Evolutionary conservation across 345 rosid species (phyloP).

Genomic region (Eucalyptus camaldulensis): DNA sequence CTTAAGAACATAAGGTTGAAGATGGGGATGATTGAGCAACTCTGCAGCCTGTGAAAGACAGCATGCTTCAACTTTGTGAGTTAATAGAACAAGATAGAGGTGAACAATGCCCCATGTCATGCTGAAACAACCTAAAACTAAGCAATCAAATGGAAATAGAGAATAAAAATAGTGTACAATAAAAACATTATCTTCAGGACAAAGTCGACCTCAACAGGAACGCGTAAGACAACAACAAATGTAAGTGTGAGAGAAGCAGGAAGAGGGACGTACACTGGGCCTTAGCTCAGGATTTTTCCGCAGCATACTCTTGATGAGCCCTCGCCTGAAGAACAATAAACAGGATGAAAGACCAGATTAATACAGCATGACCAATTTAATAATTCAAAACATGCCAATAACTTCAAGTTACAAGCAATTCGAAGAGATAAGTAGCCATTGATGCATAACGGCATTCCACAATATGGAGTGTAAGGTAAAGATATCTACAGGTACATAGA

Average conservation of each 20-base stretch:
- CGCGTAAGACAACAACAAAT: not conserved
- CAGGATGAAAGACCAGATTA: not conserved
- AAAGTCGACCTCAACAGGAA: not conserved
- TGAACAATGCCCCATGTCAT: not conserved
- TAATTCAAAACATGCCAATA: not conserved
- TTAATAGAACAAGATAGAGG: not conserved
- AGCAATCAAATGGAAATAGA: not conserved
- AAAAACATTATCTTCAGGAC: not conserved
- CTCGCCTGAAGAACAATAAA: slow-evolving; percentile 48
- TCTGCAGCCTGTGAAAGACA: slow-evolving; percentile 60
- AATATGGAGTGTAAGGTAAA: not conserved
- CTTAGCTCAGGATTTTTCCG: slow-evolving; percentile 93
- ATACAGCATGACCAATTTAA: not conserved
- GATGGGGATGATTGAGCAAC: slow-evolving; percentile 77
- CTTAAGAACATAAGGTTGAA: slow-evolving; percentile 61
- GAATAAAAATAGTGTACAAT: not conserved
- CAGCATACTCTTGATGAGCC: slow-evolving; percentile 89
- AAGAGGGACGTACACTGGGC: slow-evolving; percentile 52
- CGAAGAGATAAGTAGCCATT: not conserved
- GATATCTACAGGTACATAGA: not conserved
- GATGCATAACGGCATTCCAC: not conserved
- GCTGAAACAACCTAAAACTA: not conserved
- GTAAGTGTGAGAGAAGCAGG: not conserved
- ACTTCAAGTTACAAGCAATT: not conserved
- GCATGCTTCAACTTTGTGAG: not conserved